Percentiles rank a stretch among this genome's conserved stretches.
These are phyloP conservation scores for Azolla pinnata DNA, from an alignment of 75 land plant genomes.

Conservation along the genomic window DNA sequence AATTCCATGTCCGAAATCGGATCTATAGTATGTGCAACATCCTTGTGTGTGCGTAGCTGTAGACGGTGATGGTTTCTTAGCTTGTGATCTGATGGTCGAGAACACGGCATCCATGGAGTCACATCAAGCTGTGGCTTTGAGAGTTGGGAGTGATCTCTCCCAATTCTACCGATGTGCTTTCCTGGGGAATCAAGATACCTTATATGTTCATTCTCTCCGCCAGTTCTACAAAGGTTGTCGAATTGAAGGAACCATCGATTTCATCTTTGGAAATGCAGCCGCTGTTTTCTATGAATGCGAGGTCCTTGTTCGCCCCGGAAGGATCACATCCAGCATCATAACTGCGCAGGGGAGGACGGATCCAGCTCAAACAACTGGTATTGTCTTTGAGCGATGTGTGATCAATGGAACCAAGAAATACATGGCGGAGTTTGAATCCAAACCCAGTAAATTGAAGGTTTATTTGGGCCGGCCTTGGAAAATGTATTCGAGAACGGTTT, in stretches of 20 bases:
- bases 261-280: constrained; percentile 70
- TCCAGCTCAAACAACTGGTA: constrained; percentile 45
- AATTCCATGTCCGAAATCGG: too few relatives aligned
- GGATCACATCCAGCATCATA: constrained; percentile 10
- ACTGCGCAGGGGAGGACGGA: constrained; percentile 56
- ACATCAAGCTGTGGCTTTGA: constrained; percentile 60
- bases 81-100: constrained; percentile 35
- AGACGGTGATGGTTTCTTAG: constrained; percentile 48
- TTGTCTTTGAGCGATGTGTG: constrained; percentile 37
- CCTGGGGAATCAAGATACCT: constrained; percentile 62
- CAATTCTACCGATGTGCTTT: constrained; percentile 45
- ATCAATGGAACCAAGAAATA: constrained; percentile 41
- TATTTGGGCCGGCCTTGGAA: constrained; percentile 68
- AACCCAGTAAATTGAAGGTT: constrained; percentile 21
- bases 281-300: constrained; percentile 48
- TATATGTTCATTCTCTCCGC: constrained; percentile 44
- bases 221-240: constrained; percentile 43
- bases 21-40: too few relatives aligned
- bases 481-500: constrained; percentile 47
- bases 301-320: constrained; percentile 24
- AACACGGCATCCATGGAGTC: constrained; percentile 51
- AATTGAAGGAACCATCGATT: constrained; percentile 62
- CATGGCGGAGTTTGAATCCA: constrained; percentile 14
- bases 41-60: constrained; percentile 30
- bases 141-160: constrained; percentile 43